Conservation (phyloP, 768 basidiomycete species). For the Leccinum aurantiacum region DNA sequence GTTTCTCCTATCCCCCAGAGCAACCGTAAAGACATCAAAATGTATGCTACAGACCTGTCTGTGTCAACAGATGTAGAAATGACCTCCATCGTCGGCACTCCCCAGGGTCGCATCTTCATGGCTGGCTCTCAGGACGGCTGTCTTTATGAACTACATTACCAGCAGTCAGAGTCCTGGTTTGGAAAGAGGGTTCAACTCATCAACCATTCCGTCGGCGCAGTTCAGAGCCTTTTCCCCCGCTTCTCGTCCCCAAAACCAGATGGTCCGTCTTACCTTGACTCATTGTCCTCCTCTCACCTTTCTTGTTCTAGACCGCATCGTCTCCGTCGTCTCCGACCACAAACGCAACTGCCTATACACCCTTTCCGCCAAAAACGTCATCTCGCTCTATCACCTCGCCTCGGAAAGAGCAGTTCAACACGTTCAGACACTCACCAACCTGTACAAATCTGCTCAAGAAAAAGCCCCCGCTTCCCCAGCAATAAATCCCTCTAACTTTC, state of each 20-base stretch:
- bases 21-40: slow-evolving; percentile 70
- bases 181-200: slow-evolving; percentile 80
- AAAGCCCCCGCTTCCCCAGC: slow-evolving; percentile 78
- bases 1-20: slow-evolving; percentile 41
- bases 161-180: slow-evolving; percentile 90
- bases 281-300: slow-evolving; percentile 1
- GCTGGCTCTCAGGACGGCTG: slow-evolving; percentile 80
- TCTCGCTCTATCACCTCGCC: slow-evolving; percentile 64
- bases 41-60: slow-evolving; percentile 88
- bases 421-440: slow-evolving; percentile 69
- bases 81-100: slow-evolving; percentile 76
- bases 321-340: slow-evolving; percentile 63
- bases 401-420: slow-evolving; percentile 69
- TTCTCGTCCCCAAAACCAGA: slow-evolving; percentile 62
- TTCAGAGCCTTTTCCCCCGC: slow-evolving; percentile 77
- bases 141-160: slow-evolving; percentile 91
- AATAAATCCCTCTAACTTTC: slow-evolving; percentile 67
- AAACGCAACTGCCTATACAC: slow-evolving; percentile 77
- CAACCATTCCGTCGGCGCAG: slow-evolving; percentile 81
- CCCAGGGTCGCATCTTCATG: slow-evolving; percentile 90
- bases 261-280: slow-evolving; percentile 46
- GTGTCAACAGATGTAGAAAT: slow-evolving; percentile 81
- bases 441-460: slow-evolving; percentile 76
- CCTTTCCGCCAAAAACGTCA: slow-evolving; percentile 60
- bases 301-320: slow-evolving; percentile 60